A percentile compares a stretch with the other conserved stretches of the same genome.
These are phyloP conservation scores for Globisporangium splendens DNA, from an alignment of 352 stramenopile species.

Conservation along the genomic window DNA sequence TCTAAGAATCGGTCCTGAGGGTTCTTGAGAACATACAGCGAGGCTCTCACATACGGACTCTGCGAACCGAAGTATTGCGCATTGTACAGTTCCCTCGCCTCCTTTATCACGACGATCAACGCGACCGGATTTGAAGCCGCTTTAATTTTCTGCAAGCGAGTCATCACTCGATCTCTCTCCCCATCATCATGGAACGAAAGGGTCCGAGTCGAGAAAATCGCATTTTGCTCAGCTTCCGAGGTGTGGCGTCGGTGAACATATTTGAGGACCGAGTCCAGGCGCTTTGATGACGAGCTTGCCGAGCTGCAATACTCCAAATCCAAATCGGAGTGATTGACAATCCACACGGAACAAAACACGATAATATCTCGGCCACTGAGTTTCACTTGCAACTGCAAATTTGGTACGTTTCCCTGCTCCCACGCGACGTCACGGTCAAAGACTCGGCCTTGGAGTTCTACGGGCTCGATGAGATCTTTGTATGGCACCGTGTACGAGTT, in stretches of 20 bases:
- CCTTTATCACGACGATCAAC: constrained; percentile 76
- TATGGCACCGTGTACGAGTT: constrained; percentile 68
- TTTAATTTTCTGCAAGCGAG: constrained; percentile 72
- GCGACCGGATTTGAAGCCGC: constrained; percentile 74
- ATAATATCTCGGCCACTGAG: constrained; percentile 72
- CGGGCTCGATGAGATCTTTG: constrained; percentile 71
- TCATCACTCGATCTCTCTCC: constrained; percentile 45
- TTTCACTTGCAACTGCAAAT: constrained; percentile 83
- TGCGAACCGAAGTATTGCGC: constrained; percentile 84
- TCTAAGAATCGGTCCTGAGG: constrained; percentile 71
- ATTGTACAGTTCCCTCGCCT: constrained; percentile 80
- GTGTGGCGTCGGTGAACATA: constrained; percentile 68
- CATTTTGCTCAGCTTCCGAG: constrained; percentile 40
- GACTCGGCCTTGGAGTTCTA: constrained; percentile 60
- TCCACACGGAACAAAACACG: constrained; percentile 87
- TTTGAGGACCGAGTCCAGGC: constrained; percentile 60
- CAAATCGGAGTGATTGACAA: constrained; percentile 84
- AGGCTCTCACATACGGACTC: constrained; percentile 81
- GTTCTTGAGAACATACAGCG: constrained; percentile 82
- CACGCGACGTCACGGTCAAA: constrained; percentile 68
- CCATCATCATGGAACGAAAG: constrained; percentile 58
- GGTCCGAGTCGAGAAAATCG: constrained; percentile 58
- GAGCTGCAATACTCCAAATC: constrained; percentile 86
- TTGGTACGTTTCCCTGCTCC: constrained; percentile 76
- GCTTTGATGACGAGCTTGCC: constrained; percentile 65